A percentile compares a stretch with the other conserved stretches of the same genome.
Conservation (phyloP, 1,284 basidiomycete genomes). For the Amylostereum areolatum region DNA sequence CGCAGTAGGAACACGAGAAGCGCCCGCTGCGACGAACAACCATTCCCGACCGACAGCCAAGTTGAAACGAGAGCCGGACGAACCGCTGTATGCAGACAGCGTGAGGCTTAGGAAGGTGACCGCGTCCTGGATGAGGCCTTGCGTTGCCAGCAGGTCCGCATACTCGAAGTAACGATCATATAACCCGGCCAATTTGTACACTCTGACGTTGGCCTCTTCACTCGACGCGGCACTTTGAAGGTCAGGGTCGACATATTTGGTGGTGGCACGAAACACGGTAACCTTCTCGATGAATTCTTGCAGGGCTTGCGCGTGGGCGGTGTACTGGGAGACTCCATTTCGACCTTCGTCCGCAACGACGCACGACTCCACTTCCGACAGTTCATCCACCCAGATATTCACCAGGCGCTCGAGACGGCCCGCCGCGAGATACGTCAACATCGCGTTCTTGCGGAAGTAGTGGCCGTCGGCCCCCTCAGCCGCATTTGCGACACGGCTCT, state of each 20-base stretch:
- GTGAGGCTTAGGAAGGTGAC: conserved; percentile 77
- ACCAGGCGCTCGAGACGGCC: conserved; percentile 86
- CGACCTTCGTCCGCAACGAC: no score
- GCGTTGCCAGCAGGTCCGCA: conserved; percentile 85
- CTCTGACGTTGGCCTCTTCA: conserved; percentile 42
- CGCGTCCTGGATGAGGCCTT: conserved; percentile 85
- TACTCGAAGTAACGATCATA: conserved; percentile 97
- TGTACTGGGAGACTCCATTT: conserved; percentile 80
- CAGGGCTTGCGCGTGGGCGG: conserved; percentile 83
- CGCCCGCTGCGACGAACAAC: conserved; percentile 44
- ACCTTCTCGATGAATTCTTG: conserved; percentile 98
- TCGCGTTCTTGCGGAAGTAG: conserved; percentile 82
- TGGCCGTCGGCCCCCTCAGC: conserved; percentile 45
- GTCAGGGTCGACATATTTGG: conserved; percentile 83
- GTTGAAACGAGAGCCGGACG: conserved; percentile 42
- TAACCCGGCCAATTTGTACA: conserved; percentile 85
- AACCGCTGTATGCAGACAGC: conserved; percentile 74
- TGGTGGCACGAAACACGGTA: conserved; percentile 87
- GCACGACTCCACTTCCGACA: conserved; percentile 78
- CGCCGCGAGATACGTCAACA: conserved; percentile 89
- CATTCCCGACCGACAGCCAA: conserved; percentile 62
- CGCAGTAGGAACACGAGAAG: conserved; percentile 24
- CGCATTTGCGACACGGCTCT: conserved; percentile 57
- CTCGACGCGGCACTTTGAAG: conserved; percentile 25
- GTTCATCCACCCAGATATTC: conserved; percentile 90